Conservation (phyloP, 2,329 filamentous ascomycete genomes). For the Exophiala viscosa region DNA sequence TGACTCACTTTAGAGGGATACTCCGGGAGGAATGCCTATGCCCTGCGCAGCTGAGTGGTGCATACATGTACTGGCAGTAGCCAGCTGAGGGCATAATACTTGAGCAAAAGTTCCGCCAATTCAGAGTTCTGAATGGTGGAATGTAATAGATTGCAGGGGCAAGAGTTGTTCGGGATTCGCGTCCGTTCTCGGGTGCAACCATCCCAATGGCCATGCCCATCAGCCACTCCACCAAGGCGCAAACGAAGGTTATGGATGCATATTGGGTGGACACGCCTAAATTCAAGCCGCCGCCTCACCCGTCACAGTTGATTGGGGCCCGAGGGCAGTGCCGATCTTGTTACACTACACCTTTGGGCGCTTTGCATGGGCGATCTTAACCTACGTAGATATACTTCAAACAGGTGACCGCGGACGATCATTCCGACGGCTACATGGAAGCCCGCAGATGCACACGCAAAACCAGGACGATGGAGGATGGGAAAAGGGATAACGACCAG, state of each 20-base stretch:
- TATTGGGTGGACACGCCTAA: not conserved
- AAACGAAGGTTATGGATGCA: constrained; percentile 1
- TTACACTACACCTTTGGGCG: constrained; percentile 8
- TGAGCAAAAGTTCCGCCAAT: constrained; percentile 1
- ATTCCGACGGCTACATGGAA: too few species aligned
- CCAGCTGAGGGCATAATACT: not conserved
- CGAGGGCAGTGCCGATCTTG: constrained; percentile 14
- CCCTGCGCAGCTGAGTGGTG: too few species aligned
- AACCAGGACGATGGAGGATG: not conserved
- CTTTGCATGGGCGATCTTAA: constrained; percentile 11
- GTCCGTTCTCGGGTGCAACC: not conserved
- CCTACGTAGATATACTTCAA: not conserved
- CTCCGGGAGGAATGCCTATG: too few species aligned
- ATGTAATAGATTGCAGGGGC: constrained; percentile 11
- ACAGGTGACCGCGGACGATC: not conserved
- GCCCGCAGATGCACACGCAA: not conserved
- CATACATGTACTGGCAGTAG: not conserved
- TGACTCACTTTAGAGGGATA: too few species aligned
- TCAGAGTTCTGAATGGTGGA: not conserved
- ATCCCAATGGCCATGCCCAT: not conserved
- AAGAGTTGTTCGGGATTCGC: not conserved
- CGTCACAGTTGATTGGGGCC: constrained; percentile 21
- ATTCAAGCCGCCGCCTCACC: constrained; percentile 18
- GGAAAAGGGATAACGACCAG: not conserved
- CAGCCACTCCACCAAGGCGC: not conserved